phyloP scores from a whole-genome alignment of 2,329 filamentous ascomycete genomes.

The Purpureocillium lavendulum region DNA sequence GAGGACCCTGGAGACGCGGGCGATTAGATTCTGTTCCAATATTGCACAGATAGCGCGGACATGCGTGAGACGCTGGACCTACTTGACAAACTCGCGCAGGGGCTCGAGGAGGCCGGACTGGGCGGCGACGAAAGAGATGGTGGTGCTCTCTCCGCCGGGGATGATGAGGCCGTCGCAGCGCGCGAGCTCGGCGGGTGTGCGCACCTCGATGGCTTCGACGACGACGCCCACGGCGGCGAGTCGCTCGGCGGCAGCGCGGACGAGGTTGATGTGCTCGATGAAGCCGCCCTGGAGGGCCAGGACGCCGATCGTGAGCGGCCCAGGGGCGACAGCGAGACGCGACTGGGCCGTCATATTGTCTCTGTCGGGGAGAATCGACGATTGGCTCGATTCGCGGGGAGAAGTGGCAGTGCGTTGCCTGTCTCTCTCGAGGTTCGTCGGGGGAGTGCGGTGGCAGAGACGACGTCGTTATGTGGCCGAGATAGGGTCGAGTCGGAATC shows the following conservation, averaged over 20 bases:
- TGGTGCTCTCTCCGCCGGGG: conserved; percentile 90
- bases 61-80: conserved; percentile 22
- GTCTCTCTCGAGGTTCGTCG: no score
- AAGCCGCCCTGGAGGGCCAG: conserved; percentile 87
- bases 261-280: conserved; percentile 72
- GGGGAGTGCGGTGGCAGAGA: no score
- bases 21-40: neutral
- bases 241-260: conserved; percentile 57
- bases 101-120: conserved; percentile 77
- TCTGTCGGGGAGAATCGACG: no score
- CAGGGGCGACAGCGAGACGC: conserved; percentile 6
- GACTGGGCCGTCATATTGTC: conserved; percentile 9
- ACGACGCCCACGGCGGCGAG: conserved; percentile 24
- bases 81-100: conserved; percentile 86
- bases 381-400: neutral
- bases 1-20: conserved; percentile 43
- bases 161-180: conserved; percentile 78
- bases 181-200: conserved; percentile 62
- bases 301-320: conserved; percentile 46
- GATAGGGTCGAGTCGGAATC: no score
- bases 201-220: conserved; percentile 69
- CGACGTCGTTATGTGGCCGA: no score
- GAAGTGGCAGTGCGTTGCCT: no score
- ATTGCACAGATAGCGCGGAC: no score
- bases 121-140: conserved; percentile 80